Conservation (phyloP, 495 filamentous ascomycete species). For the Penicillium salamii region DNA sequence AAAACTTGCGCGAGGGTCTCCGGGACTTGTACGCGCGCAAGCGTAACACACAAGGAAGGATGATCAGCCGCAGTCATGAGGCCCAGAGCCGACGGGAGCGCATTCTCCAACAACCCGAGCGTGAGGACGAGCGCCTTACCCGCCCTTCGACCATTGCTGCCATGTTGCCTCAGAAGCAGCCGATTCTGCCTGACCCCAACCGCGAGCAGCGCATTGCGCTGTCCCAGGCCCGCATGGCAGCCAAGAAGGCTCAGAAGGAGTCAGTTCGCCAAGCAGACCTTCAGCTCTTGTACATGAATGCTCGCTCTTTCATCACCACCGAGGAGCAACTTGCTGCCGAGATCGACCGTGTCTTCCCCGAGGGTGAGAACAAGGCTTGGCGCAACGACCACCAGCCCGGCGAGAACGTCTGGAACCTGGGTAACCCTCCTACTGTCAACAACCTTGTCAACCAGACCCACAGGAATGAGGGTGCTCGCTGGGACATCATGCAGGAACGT, state of each 20-base stretch:
- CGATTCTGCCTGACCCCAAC: slow-evolving; percentile 45
- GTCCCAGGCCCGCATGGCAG: slow-evolving; percentile 39
- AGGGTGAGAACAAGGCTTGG: slow-evolving; percentile 49
- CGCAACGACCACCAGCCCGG: slow-evolving; percentile 40
- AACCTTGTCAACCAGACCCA: slow-evolving; percentile 30
- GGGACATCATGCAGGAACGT: slow-evolving; percentile 52
- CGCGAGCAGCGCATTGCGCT: slow-evolving; percentile 42
- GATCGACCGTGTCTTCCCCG: slow-evolving; percentile 59
- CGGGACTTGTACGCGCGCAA: slow-evolving; percentile 57
- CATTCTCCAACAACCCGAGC: slow-evolving; percentile 47
- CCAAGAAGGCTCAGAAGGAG: slow-evolving; percentile 34
- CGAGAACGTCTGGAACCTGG: slow-evolving; percentile 58
- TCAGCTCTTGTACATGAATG: slow-evolving; percentile 64
- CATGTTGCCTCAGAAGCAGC: slow-evolving; percentile 35
- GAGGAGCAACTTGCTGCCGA: slow-evolving; percentile 58
- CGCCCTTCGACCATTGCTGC: slow-evolving; percentile 45
- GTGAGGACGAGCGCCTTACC: slow-evolving; percentile 62
- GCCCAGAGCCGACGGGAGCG: slow-evolving; percentile 42
- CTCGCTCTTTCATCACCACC: slow-evolving; percentile 61
- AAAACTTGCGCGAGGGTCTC: slow-evolving; percentile 64
- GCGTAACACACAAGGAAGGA: slow-evolving; percentile 32
- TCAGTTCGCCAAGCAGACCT: slow-evolving; percentile 45
- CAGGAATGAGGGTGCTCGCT: slow-evolving; percentile 30
- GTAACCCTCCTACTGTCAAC: slow-evolving; percentile 49
- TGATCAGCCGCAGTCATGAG: slow-evolving; percentile 31